phyloP scores from a whole-genome alignment of 306 rosid species.

The Canavalia ensiformis region DNA sequence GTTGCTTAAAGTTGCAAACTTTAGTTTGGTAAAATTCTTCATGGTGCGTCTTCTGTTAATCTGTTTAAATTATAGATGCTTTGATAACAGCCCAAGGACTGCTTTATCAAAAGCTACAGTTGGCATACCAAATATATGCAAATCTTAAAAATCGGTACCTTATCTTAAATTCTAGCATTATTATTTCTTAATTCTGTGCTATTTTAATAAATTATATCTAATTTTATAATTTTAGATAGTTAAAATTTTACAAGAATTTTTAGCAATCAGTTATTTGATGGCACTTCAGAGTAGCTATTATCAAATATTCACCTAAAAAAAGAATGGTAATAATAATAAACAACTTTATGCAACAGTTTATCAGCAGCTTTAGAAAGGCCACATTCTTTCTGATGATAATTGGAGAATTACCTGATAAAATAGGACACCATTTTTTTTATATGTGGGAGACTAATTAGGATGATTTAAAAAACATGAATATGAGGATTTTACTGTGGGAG shows the following conservation, averaged over 20 bases:
- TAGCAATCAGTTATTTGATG: not conserved
- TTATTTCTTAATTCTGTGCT: constrained; percentile 10
- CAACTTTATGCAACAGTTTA: not conserved
- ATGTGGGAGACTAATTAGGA: not conserved
- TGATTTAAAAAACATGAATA: no score
- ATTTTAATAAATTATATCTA: not conserved
- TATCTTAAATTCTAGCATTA: constrained; percentile 5
- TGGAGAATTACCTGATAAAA: constrained; percentile 21
- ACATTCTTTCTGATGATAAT: constrained; percentile 12
- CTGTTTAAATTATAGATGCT: constrained; percentile 7
- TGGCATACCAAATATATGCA: constrained; percentile 19
- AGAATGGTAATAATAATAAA: not conserved
- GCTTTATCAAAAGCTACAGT: not conserved
- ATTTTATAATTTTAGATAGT: constrained; percentile 26
- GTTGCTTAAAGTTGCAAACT: constrained; percentile 31
- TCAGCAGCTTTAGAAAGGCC: constrained; percentile 16
- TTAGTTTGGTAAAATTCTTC: constrained; percentile 26
- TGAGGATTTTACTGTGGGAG: constrained; percentile 17
- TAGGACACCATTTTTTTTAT: not conserved
- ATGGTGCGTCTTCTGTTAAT: not conserved
- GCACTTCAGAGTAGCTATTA: not conserved
- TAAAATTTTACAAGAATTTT: constrained; percentile 51
- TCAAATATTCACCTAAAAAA: not conserved
- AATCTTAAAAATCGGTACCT: not conserved
- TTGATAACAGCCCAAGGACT: constrained; percentile 3